Conservation (phyloP, 2,329 filamentous ascomycete species). For the Alternaria brassicae region DNA sequence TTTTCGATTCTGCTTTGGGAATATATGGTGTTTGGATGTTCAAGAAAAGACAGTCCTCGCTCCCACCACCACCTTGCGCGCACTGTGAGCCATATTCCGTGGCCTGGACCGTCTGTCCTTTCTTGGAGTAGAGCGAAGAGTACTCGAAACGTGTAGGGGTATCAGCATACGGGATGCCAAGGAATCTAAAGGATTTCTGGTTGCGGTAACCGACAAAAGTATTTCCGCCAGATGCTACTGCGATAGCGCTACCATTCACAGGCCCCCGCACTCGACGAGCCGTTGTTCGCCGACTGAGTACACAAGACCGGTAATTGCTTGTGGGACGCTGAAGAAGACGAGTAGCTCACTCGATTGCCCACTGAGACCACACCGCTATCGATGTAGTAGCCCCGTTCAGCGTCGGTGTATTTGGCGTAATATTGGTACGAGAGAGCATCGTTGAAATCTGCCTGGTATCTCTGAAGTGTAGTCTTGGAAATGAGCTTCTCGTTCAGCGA, state of each 20-base stretch:
- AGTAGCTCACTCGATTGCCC: conserved; percentile 46
- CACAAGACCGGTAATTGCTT: conserved; percentile 58
- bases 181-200: conserved; percentile 58
- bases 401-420: conserved; percentile 49
- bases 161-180: conserved; percentile 57
- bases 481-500: conserved; percentile 59
- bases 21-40: conserved; percentile 57
- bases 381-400: conserved; percentile 54
- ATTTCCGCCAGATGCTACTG: conserved; percentile 54
- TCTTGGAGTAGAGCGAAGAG: conserved; percentile 55
- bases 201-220: conserved; percentile 61
- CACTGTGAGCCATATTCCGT: conserved; percentile 57
- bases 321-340: conserved; percentile 29
- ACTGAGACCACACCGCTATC: conserved; percentile 51
- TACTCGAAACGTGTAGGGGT: conserved; percentile 55
- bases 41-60: conserved; percentile 59
- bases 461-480: conserved; percentile 51
- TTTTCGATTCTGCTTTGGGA: conserved; percentile 49
- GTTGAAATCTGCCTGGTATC: conserved; percentile 56
- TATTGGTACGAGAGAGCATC: conserved; percentile 56
- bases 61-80: conserved; percentile 49
- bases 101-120: conserved; percentile 55
- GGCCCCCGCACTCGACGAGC: conserved; percentile 31
- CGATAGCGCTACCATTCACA: conserved; percentile 43
- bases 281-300: conserved; percentile 57